phyloP scores from a whole-genome alignment of 495 filamentous ascomycete genomes.

The Apodospora peruviana region DNA sequence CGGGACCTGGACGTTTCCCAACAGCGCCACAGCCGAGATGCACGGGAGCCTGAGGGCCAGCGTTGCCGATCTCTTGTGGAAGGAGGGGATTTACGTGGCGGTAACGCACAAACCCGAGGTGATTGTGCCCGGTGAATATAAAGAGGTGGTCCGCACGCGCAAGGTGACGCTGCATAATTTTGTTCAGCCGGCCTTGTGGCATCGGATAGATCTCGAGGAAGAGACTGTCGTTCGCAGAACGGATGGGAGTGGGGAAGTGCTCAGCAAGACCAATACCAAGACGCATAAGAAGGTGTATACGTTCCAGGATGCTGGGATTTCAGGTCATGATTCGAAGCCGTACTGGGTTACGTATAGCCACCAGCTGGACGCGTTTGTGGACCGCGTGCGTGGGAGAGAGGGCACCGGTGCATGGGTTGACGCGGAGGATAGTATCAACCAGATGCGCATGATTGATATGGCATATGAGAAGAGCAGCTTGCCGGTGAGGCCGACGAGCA shows the following conservation, averaged over 20 bases:
- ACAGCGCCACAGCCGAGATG: slow-evolving; percentile 36
- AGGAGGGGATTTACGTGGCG: slow-evolving; percentile 5
- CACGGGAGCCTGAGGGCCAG: slow-evolving; percentile 29
- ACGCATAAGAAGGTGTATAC: slow-evolving; percentile 42
- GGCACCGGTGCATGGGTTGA: slow-evolving; percentile 44
- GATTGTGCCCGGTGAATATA: slow-evolving; percentile 22
- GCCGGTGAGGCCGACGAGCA: slow-evolving; percentile 33
- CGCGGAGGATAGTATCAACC: slow-evolving; percentile 43
- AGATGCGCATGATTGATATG: slow-evolving; percentile 50
- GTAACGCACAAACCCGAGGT: slow-evolving; percentile 26
- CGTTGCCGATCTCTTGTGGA: slow-evolving; percentile 14
- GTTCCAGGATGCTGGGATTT: slow-evolving; percentile 29
- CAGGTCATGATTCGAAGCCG: slow-evolving; percentile 28
- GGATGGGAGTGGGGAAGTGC: slow-evolving; percentile 10
- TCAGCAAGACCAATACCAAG: slow-evolving; percentile 41
- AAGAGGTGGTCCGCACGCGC: slow-evolving; percentile 33
- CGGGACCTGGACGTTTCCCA: slow-evolving; percentile 37
- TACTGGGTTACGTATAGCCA: slow-evolving; percentile 49
- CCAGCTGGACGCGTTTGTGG: slow-evolving; percentile 54
- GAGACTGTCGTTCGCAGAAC: slow-evolving; percentile 30
- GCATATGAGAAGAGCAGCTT: slow-evolving; percentile 46
- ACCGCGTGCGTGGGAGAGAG: slow-evolving; percentile 40
- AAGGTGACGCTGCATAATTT: slow-evolving; percentile 40
- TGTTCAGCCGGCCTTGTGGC: slow-evolving; percentile 33
- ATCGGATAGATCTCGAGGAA: slow-evolving; percentile 49